These are phyloP conservation scores for Leptomonas seymouri DNA, from an alignment of 208 protist genomes.

Conservation along the genomic window DNA sequence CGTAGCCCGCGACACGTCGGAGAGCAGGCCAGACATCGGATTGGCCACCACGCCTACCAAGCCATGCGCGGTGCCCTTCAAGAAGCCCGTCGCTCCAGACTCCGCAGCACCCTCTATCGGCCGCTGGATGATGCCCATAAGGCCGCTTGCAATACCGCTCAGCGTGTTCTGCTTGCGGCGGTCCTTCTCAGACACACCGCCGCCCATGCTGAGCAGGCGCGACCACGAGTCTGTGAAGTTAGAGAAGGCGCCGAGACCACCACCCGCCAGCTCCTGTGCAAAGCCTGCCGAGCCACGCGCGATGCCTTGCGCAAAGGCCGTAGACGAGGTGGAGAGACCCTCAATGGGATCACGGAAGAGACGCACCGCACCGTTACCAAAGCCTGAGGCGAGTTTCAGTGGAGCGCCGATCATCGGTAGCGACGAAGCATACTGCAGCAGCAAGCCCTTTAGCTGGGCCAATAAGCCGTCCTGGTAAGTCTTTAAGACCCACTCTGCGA, in stretches of 20 bases:
- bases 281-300: conserved; percentile 75
- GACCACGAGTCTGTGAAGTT: conserved; percentile 83
- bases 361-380: conserved; percentile 80
- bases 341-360: conserved; percentile 84
- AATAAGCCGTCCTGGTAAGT: conserved; percentile 73
- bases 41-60: conserved; percentile 85
- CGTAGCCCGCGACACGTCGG: conserved; percentile 74
- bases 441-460: conserved; percentile 63
- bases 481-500: conserved; percentile 74
- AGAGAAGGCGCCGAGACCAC: conserved; percentile 77
- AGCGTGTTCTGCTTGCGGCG: conserved; percentile 59
- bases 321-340: conserved; percentile 71
- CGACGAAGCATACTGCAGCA: conserved; percentile 90
- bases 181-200: conserved; percentile 56
- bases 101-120: conserved; percentile 86
- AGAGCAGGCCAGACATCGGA: conserved; percentile 85
- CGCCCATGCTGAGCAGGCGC: conserved; percentile 62
- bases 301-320: conserved; percentile 75
- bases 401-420: conserved; percentile 85
- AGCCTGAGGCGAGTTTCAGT: conserved; percentile 75
- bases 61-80: conserved; percentile 87
- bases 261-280: conserved; percentile 66
- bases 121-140: conserved; percentile 82
- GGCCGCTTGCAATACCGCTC: conserved; percentile 61
- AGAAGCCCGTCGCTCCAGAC: conserved; percentile 71